Percentiles rank a stretch among this genome's conserved stretches.
These are phyloP conservation scores for Daldinia sp. DNA, from an alignment of 2,329 filamentous ascomycete genomes.

Conservation along the genomic window DNA sequence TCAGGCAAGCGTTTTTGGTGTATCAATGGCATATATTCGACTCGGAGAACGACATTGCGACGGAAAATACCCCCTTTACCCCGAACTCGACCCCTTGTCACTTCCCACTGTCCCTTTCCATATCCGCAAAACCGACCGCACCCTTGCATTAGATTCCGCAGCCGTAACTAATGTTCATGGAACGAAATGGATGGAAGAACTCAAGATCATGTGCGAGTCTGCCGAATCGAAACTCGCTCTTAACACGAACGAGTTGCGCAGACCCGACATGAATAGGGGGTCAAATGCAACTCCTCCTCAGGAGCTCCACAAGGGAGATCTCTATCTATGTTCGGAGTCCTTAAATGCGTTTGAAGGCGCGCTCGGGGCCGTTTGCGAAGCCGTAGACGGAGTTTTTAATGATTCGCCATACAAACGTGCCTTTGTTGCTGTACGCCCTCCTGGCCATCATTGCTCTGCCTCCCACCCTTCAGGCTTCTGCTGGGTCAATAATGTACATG, in stretches of 20 bases:
- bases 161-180: slow-evolving; percentile 94
- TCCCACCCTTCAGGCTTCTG: slow-evolving; percentile 94
- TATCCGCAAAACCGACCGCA: slow-evolving; percentile 83
- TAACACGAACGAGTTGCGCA: slow-evolving; percentile 81
- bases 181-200: slow-evolving; percentile 90
- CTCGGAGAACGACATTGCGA: slow-evolving; percentile 83
- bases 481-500: slow-evolving; percentile 98
- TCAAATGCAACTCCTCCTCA: slow-evolving; percentile 59
- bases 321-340: slow-evolving; percentile 91
- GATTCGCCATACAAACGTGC: slow-evolving; percentile 75
- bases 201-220: slow-evolving; percentile 84
- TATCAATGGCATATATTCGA: slow-evolving; percentile 90
- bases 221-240: slow-evolving; percentile 82
- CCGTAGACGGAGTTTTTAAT: slow-evolving; percentile 84
- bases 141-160: slow-evolving; percentile 76
- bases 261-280: slow-evolving; percentile 71
- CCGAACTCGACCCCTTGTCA: slow-evolving; percentile 66
- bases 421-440: slow-evolving; percentile 92
- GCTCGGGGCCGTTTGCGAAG: slow-evolving; percentile 92
- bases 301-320: slow-evolving; percentile 85
- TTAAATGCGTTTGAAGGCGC: slow-evolving; percentile 89
- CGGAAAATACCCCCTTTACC: slow-evolving; percentile 75
- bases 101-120: slow-evolving; percentile 79
- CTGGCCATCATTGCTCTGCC: slow-evolving; percentile 94
- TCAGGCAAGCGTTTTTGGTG: slow-evolving; percentile 82